Conservation (phyloP, 1,284 basidiomycete species). For the Papiliotrema flavescens region DNA sequence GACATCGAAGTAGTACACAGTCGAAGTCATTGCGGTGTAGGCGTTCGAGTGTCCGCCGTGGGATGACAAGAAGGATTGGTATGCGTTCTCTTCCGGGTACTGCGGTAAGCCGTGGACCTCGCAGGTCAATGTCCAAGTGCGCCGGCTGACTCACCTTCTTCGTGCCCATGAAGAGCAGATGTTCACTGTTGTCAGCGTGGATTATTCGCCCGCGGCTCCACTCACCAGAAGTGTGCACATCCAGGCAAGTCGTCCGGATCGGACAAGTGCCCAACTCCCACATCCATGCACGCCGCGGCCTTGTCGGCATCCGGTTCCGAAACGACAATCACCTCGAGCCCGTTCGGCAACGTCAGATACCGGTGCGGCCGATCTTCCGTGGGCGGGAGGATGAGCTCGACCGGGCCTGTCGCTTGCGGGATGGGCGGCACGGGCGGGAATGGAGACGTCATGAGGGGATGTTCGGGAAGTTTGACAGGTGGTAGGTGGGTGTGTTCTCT, state of each 20-base stretch:
- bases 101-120: conserved; percentile 48
- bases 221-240: conserved; percentile 49
- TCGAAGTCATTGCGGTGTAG: conserved; percentile 88
- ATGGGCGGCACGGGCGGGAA: conserved; percentile 36
- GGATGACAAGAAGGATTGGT: conserved; percentile 83
- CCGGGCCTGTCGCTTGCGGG: conserved; percentile 38
- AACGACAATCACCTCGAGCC: conserved; percentile 78
- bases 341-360: conserved; percentile 80
- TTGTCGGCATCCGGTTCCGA: conserved; percentile 89
- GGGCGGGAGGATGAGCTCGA: conserved; percentile 59
- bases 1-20: conserved; percentile 80
- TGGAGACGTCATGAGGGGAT: conserved; percentile 12
- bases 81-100: conserved; percentile 89
- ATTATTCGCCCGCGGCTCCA: neutral
- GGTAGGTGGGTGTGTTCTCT: neutral
- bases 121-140: neutral
- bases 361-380: conserved; percentile 74
- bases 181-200: conserved; percentile 83
- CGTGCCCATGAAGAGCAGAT: conserved; percentile 79
- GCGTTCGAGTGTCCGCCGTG: conserved; percentile 93
- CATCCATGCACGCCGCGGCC: conserved; percentile 90
- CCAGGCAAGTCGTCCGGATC: conserved; percentile 72
- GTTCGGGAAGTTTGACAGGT: conserved; percentile 2
- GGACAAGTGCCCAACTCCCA: conserved; percentile 88
- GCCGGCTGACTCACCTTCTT: conserved; percentile 41